A percentile compares a stretch with the other conserved stretches of the same genome.
These are phyloP conservation scores for Zymoseptoria passerinii DNA, from an alignment of 2,329 filamentous ascomycete species.

Conservation along the genomic window DNA sequence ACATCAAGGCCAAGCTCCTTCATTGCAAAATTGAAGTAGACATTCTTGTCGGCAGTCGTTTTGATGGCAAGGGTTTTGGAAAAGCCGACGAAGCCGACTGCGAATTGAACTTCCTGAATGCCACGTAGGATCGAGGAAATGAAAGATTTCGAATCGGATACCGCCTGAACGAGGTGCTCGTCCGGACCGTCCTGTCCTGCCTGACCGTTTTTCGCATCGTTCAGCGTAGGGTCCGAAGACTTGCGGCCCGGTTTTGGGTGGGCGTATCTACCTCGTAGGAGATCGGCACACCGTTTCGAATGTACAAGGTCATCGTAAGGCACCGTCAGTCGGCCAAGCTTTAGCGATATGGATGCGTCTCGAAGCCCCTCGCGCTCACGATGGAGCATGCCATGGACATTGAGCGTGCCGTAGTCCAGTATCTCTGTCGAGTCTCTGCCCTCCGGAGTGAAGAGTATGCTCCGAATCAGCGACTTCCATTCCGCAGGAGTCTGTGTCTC, in stretches of 20 bases:
- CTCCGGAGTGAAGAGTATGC: conserved; percentile 79
- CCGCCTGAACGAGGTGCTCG: conserved; percentile 66
- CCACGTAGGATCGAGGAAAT: conserved; percentile 81
- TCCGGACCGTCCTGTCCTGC: conserved; percentile 58
- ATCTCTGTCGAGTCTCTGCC: conserved; percentile 79
- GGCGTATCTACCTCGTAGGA: conserved; percentile 35
- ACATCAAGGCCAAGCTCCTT: conserved; percentile 94
- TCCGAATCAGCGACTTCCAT: conserved; percentile 82
- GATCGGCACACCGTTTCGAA: conserved; percentile 50
- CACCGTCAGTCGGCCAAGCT: conserved; percentile 81
- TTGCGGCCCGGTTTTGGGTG: conserved; percentile 26
- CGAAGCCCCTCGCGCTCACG: conserved; percentile 76
- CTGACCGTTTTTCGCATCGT: conserved; percentile 66
- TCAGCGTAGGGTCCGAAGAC: conserved; percentile 52
- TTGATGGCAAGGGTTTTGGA: conserved; percentile 69
- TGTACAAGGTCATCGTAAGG: conserved; percentile 77
- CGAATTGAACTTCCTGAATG: conserved; percentile 94
- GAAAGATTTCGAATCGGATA: conserved; percentile 90
- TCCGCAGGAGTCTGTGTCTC: conserved; percentile 69
- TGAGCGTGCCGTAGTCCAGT: conserved; percentile 77
- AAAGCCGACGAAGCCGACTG: conserved; percentile 80
- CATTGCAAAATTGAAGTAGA: conserved; percentile 81
- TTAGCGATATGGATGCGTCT: conserved; percentile 82
- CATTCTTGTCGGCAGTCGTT: conserved; percentile 57
- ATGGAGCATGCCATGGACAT: conserved; percentile 84